Percentiles rank a stretch among this genome's conserved stretches.
Conservation (phyloP, 192 early-diverging fungal species). For the Coemansia sp. region DNA sequence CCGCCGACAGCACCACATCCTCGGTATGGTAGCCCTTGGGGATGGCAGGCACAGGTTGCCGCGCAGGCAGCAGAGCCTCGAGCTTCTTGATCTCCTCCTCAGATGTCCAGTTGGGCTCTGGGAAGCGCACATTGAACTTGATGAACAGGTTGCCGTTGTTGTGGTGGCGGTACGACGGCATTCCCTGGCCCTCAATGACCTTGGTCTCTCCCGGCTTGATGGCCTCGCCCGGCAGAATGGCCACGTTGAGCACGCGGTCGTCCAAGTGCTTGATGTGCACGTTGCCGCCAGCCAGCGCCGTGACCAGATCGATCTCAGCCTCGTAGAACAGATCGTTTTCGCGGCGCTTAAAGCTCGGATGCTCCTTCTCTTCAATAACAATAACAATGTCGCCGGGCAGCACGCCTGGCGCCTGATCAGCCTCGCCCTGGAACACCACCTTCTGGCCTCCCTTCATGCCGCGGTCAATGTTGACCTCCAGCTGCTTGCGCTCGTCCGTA, state of each 20-base stretch:
- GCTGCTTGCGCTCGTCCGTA: constrained; percentile 85
- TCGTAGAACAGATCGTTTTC: constrained; percentile 91
- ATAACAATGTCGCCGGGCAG: constrained; percentile 98
- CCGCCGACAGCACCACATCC: constrained; percentile 76
- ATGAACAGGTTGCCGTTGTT: constrained; percentile 91
- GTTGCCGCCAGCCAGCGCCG: constrained; percentile 93
- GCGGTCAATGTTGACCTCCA: constrained; percentile 97
- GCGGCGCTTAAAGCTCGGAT: constrained; percentile 89
- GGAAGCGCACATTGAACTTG: constrained; percentile 94
- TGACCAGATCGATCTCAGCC: constrained; percentile 90
- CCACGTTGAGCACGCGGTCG: constrained; percentile 82
- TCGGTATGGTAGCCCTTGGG: constrained; percentile 67
- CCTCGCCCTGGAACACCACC: constrained; percentile 93
- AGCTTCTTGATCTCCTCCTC: constrained; percentile 71
- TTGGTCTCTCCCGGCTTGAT: constrained; percentile 93
- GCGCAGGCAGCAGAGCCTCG: constrained; percentile 78
- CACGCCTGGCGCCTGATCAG: constrained; percentile 90
- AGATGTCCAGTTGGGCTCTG: constrained; percentile 75
- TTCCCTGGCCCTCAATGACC: constrained; percentile 86
- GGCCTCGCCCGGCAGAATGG: constrained; percentile 89
- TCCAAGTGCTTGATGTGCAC: constrained; percentile 92
- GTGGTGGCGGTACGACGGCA: constrained; percentile 89
- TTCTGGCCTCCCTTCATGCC: constrained; percentile 97
- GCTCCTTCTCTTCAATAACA: constrained; percentile 92
- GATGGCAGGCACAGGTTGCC: constrained; percentile 56